Percentiles rank a stretch among this genome's conserved stretches.
Conservation (phyloP, 305 asterid species). For the Stenogyne calaminthoides region DNA sequence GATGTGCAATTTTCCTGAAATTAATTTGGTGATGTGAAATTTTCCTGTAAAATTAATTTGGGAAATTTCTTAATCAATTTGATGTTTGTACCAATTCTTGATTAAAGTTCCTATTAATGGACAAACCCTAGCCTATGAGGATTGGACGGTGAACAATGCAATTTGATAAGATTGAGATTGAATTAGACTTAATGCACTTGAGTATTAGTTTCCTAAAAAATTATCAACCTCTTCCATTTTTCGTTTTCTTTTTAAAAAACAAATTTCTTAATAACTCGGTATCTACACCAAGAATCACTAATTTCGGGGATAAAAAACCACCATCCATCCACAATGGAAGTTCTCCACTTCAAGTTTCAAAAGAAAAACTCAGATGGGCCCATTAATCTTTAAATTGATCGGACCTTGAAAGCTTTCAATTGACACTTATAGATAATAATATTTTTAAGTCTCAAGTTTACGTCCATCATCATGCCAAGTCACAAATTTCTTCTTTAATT, state of each 20-base stretch:
- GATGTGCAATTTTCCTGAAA: neutral
- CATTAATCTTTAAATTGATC: too few species aligned
- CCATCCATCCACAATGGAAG: too few species aligned
- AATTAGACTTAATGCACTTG: constrained; percentile 10
- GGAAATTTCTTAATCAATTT: constrained; percentile 36
- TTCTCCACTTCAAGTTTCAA: too few species aligned
- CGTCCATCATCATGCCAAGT: too few species aligned
- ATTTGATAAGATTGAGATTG: constrained; percentile 33
- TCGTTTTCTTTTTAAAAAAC: too few species aligned
- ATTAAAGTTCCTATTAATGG: neutral
- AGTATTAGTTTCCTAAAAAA: constrained; percentile 8
- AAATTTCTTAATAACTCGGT: too few species aligned
- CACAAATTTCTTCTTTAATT: neutral
- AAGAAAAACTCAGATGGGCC: too few species aligned
- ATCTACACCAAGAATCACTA: too few species aligned
- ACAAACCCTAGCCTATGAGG: constrained; percentile 22
- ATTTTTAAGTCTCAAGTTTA: too few species aligned
- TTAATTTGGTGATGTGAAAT: neutral
- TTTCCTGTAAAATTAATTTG: neutral
- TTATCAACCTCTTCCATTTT: neutral
- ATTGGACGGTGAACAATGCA: neutral
- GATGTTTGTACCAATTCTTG: constrained; percentile 22
- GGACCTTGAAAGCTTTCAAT: too few species aligned
- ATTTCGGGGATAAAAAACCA: too few species aligned
- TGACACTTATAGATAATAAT: too few species aligned